Evolutionary conservation across 257 asterid genomes (phyloP), one percentile per base, ranked within the genome.

Genomic region (Orobanche coerulescens): DNA sequence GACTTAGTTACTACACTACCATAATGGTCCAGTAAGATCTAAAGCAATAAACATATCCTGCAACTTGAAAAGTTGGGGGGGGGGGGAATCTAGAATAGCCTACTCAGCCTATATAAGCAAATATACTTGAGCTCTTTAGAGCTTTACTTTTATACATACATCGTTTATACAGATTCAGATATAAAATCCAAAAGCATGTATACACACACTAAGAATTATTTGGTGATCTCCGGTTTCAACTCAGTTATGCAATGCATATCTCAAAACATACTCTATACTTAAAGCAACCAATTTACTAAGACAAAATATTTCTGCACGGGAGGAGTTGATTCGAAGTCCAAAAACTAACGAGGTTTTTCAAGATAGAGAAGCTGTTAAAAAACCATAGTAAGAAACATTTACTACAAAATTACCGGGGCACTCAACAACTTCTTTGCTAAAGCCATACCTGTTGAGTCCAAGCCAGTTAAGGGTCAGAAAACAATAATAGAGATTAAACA

Each of bases 351-450:
- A 53, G 5, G 42, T 40, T 64, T 33, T 31, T 48, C 7, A 71
- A 62, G 44, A 19, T 47, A 50, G 30, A 53, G 25, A 53, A 40
- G 67, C 37, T 28, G 36, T 52, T 12, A 58, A 69, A 11, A 6
- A 39, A 48, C 10, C 15, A 64, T 18, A 44, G 31, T 2, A 48
- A 62, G 40, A 67, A 56, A 59, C 23, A 53, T 34, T 36, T 4
- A 34, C 24, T 70, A 58, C 30, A 67, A 52, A 56, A 66, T 78
- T 86, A 92, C 96, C 95, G 33, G 95, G 95, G 81, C 90, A 88
- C 69, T 92, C 96, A 23, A 92, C 95, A 60, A 86, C 76, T 81
- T 82, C 93, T 71, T 72, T 75, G 75, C 95, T 88, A 77, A 92
- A 88, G 53, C 96, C 96, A 70, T 84, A 88, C 87, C 96, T 92